These are phyloP conservation scores for Nepenthes mirabilis DNA, from an alignment of 148 eudicot species.

Conservation along the genomic window DNA sequence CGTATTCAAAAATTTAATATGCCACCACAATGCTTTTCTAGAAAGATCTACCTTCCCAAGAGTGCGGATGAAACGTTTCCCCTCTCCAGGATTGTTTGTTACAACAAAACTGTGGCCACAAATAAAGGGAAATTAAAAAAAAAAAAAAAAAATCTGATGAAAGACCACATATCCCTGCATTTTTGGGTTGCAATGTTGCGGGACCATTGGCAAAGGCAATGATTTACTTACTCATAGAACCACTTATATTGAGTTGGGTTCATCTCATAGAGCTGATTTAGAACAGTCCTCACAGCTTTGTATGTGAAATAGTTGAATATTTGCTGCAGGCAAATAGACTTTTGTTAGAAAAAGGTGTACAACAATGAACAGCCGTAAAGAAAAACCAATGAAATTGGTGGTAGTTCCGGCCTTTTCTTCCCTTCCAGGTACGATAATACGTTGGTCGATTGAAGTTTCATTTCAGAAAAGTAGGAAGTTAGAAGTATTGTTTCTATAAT, in stretches of 20 bases:
- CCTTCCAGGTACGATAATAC: too few relatives aligned
- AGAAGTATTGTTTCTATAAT: too few relatives aligned
- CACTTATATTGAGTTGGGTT: constrained; percentile 67
- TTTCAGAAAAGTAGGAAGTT: too few relatives aligned
- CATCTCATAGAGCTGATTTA: constrained; percentile 91
- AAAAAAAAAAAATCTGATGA: neutral
- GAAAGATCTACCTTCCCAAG: constrained; percentile 50
- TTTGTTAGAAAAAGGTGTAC: constrained; percentile 4
- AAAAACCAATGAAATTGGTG: neutral
- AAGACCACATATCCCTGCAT: neutral
- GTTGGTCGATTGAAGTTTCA: too few relatives aligned
- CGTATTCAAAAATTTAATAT: too few relatives aligned
- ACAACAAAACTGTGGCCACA: constrained; percentile 40
- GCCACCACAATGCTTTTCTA: neutral
- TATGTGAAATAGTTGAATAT: constrained; percentile 69
- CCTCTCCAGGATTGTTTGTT: constrained; percentile 62
- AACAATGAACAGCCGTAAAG: neutral
- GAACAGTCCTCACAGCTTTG: constrained; percentile 90
- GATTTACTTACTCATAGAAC: constrained; percentile 67
- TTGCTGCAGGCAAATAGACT: constrained; percentile 52
- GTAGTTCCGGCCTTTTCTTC: too few relatives aligned
- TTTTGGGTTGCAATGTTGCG: neutral
- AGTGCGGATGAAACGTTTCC: constrained; percentile 57
- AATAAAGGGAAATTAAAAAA: neutral
- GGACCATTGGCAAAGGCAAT: neutral